Base-by-base conservation (phyloP, 139 green algal genomes). In the Coccomyxa sp. region DNA sequence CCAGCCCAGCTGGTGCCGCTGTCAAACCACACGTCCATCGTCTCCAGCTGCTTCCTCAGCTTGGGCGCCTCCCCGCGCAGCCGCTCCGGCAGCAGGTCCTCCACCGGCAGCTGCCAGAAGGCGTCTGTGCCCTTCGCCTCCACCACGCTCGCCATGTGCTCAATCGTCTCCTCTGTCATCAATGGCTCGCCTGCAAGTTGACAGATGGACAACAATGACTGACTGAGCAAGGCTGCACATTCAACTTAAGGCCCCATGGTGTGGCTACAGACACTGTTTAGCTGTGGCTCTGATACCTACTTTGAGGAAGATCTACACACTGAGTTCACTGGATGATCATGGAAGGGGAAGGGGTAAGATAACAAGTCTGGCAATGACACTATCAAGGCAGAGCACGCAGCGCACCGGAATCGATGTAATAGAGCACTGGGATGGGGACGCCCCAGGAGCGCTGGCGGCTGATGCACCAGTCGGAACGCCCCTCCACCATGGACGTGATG, bases 11-110 rank as follows among this genome's bases (percentile, higher is more conserved):
- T 95, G 87, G 83, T 92, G 86, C 97, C 97, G 63, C 91, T 97
- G 89, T 99, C 97, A 89, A 99, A 99, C 97, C 97, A 95, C 58
- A 99, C 97, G 82, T 99, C 97, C 97, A 99, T 99, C 13, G 97
- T 99, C 88, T 99, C 97, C 88, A 95, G 92, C 38, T 96, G 96
- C 85, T 96, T 94, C 27, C 75, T 81, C 38, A 95, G 90, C 59
- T 83, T 57, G 28, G 81, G 59, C 25, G 95, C 95, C 83, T 93
- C 66, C 79, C 88, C 84, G 25, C 27, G 23, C 31, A 94, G 84
- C 13, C 76, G 68, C 32, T 92, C 85, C 0, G 97, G 97, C 85
- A 99, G 93, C 87, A 99, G 92, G 58, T 98, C 92, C 77, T 93
- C 94, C 18, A 97, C 38, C 12, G 86, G 38, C 59, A 90, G 77